phyloP scores from a whole-genome alignment of 352 stramenopile species.

The Phytopythium oedochilum region DNA sequence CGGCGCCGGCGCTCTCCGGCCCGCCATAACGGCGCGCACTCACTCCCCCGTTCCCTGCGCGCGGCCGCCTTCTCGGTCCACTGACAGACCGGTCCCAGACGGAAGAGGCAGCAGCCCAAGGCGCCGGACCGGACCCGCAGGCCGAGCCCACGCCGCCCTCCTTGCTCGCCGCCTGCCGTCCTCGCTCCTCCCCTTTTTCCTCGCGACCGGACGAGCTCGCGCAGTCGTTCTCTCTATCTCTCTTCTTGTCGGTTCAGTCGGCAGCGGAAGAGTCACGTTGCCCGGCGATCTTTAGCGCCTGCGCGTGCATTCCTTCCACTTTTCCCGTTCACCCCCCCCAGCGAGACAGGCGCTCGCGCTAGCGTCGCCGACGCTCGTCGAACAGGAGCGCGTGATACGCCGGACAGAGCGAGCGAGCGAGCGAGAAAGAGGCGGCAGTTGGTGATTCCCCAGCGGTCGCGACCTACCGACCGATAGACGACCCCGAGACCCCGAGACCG shows the following conservation, averaged over 20 bases:
- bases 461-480: neutral
- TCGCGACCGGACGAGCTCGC: neutral
- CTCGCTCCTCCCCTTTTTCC: neutral
- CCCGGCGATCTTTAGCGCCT: conserved; percentile 1
- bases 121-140: no score
- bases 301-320: neutral
- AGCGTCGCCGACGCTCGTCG: no score
- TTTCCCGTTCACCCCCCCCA: no score
- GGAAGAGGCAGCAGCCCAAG: neutral
- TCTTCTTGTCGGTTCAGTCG: neutral
- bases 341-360: no score
- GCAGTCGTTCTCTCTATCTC: neutral
- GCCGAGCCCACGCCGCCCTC: no score
- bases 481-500: no score
- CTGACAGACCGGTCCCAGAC: neutral
- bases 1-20: neutral
- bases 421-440: neutral
- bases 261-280: neutral
- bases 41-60: neutral
- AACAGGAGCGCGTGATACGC: no score
- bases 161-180: neutral
- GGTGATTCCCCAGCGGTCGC: neutral
- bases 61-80: neutral
- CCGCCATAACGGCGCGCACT: neutral
- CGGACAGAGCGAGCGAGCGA: neutral